Base-by-base conservation (phyloP, 1,284 basidiomycete species). In the Phellinidium pouzarii region DNA sequence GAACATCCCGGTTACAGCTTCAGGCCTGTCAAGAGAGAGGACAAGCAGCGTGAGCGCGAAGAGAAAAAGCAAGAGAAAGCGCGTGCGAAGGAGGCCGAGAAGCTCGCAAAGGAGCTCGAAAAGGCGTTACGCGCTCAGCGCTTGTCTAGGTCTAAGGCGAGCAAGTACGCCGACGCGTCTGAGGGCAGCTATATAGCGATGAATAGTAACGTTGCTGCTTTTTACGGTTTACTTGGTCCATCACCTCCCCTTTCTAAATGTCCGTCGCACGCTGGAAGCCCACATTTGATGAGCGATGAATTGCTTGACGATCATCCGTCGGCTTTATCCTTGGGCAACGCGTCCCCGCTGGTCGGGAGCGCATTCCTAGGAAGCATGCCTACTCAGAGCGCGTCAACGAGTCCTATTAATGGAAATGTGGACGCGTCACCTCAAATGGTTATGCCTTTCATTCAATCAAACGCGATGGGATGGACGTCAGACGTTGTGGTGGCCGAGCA, bases 1-100 rank as follows among this genome's bases (percentile, higher is more conserved):
- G 64, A 69, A 58, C 87, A 85, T 60, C 91, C 91, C 0, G 71
- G 74, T 44, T 93, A 93, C 68, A 79, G 80, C 52, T 93, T 83
- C 63, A 71, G 76, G 50, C 90, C 90, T 0, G 70, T 76, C 65
- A 84, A 78, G 62, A 84, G 80, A 65, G 79, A 79, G 49, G 76
- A 80, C 45, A 87, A 82, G 66, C 68, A 72, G 31, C 72, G 71
- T 22, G 54, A 71, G 29, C 70, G 75, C 26, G 72, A 74, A 55
- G 72, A 76, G 44, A 72, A 68, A 58, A 73, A 69, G 47, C 65
- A 68, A 58, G 69, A 71, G 59, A 74, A 73, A 50, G 70, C 70
- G 44, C 61, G 61, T 4, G 60, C 61, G 36, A 64, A 65, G 26
- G 62, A 60, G 48, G 68, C 62, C 53, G 69, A 62, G 54, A 58